Base-by-base conservation (phyloP, 352 stramenopile genomes). In the Pythium periplocum region DNA sequence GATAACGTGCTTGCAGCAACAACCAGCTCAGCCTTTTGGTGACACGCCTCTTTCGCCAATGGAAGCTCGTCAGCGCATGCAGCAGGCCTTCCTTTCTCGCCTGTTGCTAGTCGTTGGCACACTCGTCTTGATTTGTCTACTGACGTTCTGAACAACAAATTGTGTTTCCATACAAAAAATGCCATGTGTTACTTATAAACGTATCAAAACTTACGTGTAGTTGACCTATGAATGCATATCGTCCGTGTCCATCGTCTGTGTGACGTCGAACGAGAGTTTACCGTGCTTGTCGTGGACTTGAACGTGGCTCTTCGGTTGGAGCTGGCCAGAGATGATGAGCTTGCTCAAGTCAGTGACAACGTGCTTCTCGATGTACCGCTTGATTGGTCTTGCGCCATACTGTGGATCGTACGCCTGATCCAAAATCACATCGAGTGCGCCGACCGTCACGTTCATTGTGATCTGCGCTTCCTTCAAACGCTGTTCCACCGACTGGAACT, bases 381-480 rank as follows among this genome's bases (percentile, higher is more conserved):
- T 96, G 35, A 98, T 81, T n/a, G 96, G 96, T 45, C 95, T 78
- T 11, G 96, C 95, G 45, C 96, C 96, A 63, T 98, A 98, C 57
- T 88, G 78, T 31, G 90, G 93, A 55, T 98, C 89, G 65, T 98
- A 98, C 33, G 87, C 88, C 33, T 85, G 79, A 45, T 96, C 80
- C 48, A 98, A 51, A 48, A 99, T 97, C 46, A 86, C 76, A 55
- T 98, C 86, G 4, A 95, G 67, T 2, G 95, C 95, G 4, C 65
- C 60, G 8, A 95, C 82, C 12, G 87, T 89, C 31, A 89, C 65
- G 36, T 78, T 63, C n/a, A 88, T 67, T 45, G 74, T 73, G 30
- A 92, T 86, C 57, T 88, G 78, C 10, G 65, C 58, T 52, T 92
- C 78, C 44, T 83, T 80, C 32, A 92, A 63, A 26, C 80, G 79